Evolutionary conservation across 495 filamentous ascomycete genomes (phyloP), one percentile per base, ranked within the genome.

Genomic region (Physcia stellaris): DNA sequence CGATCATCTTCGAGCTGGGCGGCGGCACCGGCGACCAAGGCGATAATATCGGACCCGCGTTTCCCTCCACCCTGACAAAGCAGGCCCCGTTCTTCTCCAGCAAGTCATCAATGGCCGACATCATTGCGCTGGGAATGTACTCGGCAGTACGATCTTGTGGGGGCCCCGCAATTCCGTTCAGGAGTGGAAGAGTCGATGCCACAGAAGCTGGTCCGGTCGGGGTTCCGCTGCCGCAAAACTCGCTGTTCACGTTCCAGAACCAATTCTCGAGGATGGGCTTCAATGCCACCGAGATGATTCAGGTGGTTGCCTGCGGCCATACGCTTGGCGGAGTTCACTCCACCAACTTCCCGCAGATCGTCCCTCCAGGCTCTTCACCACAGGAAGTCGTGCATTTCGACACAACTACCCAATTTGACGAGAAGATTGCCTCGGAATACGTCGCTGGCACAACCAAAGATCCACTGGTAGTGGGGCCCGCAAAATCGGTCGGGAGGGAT

Each of bases 201-300:
- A 59, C 57, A 19, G 48, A 43, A 15, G 60, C 54, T 7, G 70
- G 68, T 10, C 39, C 35, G 6, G 50, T 51, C n/a, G 71, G 73
- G 20, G 69, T 76, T 3, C 74, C 74, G 15, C 61, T 70, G 40
- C 71, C 73, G 1, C 63, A 73, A 40, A 75, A 77, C 43, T 61
- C 63, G 7, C 52, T 61, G 11, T 52, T 49, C 16, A 68, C 59
- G 3, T 77, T 77, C 42, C 48, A 58, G 33, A 59, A 65, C 33
- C 70, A 74, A 49, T 79, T 76, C 45, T 31, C 50, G 20, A 60
- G 71, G 37, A 71, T 73, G 64, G 73, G 73, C 9, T 76, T 73
- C 50, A 63, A 52, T 38, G 45, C 38, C 6, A 53, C 59, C 0
- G 66, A 76, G 42, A 77, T 77, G 71, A 75, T 78, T 31, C 64